Base-by-base conservation (phyloP, 177 flowering plant species). In the Tripterygium wilfordii region DNA sequence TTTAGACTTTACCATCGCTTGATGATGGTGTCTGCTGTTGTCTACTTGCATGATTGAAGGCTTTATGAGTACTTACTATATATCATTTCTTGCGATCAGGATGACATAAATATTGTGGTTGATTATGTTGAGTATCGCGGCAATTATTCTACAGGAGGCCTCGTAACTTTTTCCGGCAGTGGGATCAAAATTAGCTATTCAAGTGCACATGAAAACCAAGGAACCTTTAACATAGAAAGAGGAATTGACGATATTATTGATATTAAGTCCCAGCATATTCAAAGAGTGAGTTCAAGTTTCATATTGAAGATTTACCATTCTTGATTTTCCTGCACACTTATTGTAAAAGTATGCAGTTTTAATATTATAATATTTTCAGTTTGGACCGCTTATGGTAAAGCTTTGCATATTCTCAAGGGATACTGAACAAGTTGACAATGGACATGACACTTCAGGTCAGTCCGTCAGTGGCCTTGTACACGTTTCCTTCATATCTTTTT, bases 241-340 rank as follows among this genome's bases (percentile, higher is more conserved):
- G 48, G 55, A 42, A 43, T 66, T 35, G 71, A 60, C 42, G 70
- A 72, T 55, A 61, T 78, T 28, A 17, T 75, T 24, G 42, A 23
- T 29, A 66, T 75, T 35, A 49, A 66, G 51, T 57, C 57, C 42
- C 59, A 64, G 48, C 60, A 64, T 52, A 55, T 41, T 49, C 64
- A 45, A 57, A 72, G 48, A 65, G 97, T 89, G 59, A 70, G 92
- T 65, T n/a, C n/a, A n/a, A n/a, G n/a, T n/a, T n/a, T n/a, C n/a
- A n/a, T n/a, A n/a, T n/a, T n/a, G n/a, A n/a, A n/a, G n/a, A n/a
- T n/a, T n/a, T n/a, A n/a, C n/a, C n/a, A n/a, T n/a, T n/a, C n/a
- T n/a, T n/a, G n/a, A n/a, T n/a, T n/a, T n/a, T n/a, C n/a, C n/a
- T n/a, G n/a, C n/a, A n/a, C n/a, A n/a, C n/a, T n/a, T n/a, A n/a